Percentiles rank a stretch among this genome's conserved stretches.
These are phyloP conservation scores for Collybiopsis luxurians DNA, from an alignment of 768 basidiomycete species.

Conservation along the genomic window DNA sequence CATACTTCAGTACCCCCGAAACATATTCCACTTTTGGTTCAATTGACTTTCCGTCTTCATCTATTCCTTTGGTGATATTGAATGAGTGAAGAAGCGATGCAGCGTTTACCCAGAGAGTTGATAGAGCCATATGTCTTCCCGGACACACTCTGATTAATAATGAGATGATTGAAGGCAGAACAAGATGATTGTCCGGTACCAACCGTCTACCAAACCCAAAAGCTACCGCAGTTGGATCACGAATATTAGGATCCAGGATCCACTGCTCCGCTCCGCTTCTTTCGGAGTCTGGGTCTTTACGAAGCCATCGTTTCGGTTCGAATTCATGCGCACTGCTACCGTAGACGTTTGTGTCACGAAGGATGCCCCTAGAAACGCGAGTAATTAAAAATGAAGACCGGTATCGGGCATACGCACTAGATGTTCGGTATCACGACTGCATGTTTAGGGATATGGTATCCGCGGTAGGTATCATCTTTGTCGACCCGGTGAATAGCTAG, in stretches of 20 bases:
- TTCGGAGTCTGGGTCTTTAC: background rate
- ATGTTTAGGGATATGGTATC: slow-evolving; percentile 30
- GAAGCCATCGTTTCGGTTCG: background rate
- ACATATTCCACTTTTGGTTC: slow-evolving; percentile 27
- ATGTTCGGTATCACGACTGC: slow-evolving; percentile 33
- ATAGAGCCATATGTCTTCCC: slow-evolving; percentile 26
- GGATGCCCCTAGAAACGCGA: background rate
- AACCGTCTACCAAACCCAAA: no score
- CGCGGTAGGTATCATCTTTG: slow-evolving; percentile 26
- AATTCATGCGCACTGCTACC: background rate
- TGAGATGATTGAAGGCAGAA: no score
- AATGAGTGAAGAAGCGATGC: slow-evolving; percentile 29
- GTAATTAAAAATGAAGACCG: background rate
- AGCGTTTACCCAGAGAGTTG: slow-evolving; percentile 24
- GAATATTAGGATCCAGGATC: no score
- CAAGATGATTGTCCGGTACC: no score
- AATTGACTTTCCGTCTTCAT: slow-evolving; percentile 21
- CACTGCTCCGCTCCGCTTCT: no score
- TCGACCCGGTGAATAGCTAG: slow-evolving; percentile 25
- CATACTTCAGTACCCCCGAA: background rate
- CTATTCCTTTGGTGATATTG: slow-evolving; percentile 22
- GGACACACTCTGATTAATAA: slow-evolving; percentile 30
- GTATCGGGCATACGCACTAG: slow-evolving; percentile 19
- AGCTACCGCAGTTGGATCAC: no score
- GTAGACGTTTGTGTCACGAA: background rate